Conservation (phyloP, 345 rosid species). For the Salix suchowensis region DNA sequence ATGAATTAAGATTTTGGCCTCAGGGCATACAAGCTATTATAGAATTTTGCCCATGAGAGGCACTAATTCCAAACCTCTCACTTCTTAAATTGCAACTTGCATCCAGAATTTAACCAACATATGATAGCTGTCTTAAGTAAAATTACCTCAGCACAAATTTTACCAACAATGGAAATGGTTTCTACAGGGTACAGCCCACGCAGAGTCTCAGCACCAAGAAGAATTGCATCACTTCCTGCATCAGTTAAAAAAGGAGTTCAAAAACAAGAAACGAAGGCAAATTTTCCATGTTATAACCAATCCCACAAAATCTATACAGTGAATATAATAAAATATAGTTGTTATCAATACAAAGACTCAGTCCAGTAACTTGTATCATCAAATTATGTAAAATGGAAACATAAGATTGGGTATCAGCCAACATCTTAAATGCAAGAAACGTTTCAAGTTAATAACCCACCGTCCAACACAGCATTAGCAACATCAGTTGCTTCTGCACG, state of each 20-base stretch:
- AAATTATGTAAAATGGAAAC: background rate
- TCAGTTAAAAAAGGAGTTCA: background rate
- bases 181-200: conserved; percentile 91
- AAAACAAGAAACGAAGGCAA: background rate
- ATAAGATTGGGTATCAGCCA: background rate
- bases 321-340: no score
- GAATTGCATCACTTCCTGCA: conserved; percentile 95
- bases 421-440: background rate
- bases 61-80: no score
- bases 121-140: background rate
- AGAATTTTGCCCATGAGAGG: no score
- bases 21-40: no score
- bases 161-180: conserved; percentile 81
- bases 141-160: conserved; percentile 86
- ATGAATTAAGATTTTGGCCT: no score
- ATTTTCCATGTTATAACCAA: background rate
- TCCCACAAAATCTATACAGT: background rate
- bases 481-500: conserved; percentile 99
- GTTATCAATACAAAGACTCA: background rate
- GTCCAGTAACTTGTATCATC: background rate
- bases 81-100: no score
- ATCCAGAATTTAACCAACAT: background rate
- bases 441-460: conserved; percentile 27
- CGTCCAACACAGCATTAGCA: conserved; percentile 97
- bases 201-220: conserved; percentile 96